These are phyloP conservation scores for Niebla homalea DNA, from an alignment of 495 filamentous ascomycete genomes.

Conservation along the genomic window DNA sequence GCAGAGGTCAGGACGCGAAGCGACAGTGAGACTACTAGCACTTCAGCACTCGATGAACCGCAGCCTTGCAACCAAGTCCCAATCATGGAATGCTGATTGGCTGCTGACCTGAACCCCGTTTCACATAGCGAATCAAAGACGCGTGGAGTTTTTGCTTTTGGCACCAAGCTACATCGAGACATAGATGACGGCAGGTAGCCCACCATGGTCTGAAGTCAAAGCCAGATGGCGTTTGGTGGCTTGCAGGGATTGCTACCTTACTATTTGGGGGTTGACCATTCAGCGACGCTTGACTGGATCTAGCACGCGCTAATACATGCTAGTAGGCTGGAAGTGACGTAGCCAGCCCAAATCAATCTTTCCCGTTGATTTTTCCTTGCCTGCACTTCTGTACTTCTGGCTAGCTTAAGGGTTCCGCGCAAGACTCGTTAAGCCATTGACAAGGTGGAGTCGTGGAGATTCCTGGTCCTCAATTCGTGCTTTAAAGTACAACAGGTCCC, in stretches of 20 bases:
- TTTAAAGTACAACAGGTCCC: neutral
- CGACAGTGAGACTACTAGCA: too few species aligned
- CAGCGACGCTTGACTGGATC: neutral
- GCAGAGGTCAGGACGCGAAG: too few species aligned
- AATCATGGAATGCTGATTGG: neutral
- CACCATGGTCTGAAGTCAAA: neutral
- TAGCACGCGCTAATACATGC: too few species aligned
- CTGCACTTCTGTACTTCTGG: neutral
- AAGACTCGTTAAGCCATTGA: slow-evolving; percentile 6
- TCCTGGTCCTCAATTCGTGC: too few species aligned
- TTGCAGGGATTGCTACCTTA: slow-evolving; percentile 4
- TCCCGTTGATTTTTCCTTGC: neutral
- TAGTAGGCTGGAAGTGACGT: too few species aligned
- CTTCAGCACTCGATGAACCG: neutral
- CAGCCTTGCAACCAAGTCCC: neutral
- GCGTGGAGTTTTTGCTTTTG: neutral
- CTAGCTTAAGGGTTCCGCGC: slow-evolving; percentile 3
- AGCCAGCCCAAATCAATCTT: too few species aligned
- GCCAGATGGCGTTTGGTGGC: slow-evolving; percentile 16
- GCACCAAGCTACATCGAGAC: neutral
- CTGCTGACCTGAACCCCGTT: neutral
- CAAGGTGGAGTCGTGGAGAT: neutral
- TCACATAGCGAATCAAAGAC: neutral
- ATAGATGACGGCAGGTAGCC: slow-evolving; percentile 12
- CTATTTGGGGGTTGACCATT: neutral